These are phyloP conservation scores for Platanthera zijinensis DNA, from an alignment of 106 monocot genomes.

Conservation along the genomic window DNA sequence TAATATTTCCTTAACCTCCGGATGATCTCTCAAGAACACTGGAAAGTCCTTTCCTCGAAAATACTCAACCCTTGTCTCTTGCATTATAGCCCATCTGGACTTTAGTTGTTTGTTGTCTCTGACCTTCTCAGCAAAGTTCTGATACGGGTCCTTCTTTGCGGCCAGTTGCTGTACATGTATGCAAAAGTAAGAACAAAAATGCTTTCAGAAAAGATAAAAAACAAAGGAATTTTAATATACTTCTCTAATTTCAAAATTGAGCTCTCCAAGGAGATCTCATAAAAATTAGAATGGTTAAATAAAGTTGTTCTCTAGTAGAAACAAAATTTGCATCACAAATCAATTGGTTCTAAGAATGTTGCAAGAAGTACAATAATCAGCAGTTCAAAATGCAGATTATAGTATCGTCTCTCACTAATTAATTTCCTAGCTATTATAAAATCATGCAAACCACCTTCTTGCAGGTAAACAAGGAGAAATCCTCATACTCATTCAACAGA, in stretches of 20 bases:
- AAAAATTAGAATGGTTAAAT: neutral
- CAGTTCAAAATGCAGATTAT: neutral
- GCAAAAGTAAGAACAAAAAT: neutral
- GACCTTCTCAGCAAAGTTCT: conserved; percentile 91
- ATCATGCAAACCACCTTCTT: neutral
- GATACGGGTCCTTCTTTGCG: conserved; percentile 63
- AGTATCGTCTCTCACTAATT: neutral
- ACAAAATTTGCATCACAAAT: neutral
- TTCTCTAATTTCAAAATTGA: neutral
- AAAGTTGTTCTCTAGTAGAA: neutral
- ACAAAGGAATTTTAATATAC: neutral
- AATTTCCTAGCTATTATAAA: neutral
- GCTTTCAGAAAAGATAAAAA: neutral
- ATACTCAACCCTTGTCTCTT: conserved; percentile 92
- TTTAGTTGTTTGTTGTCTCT: conserved; percentile 90
- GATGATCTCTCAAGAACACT: conserved; percentile 64
- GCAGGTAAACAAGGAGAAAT: neutral
- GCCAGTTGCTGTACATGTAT: conserved; percentile 46
- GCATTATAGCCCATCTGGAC: conserved; percentile 97
- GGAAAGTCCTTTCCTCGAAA: conserved; percentile 92
- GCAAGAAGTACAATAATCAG: neutral
- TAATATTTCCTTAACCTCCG: conserved; percentile 69
- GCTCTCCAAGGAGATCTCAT: neutral
- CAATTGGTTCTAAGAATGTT: neutral
- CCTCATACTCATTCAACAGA: neutral